phyloP scores from a whole-genome alignment of 164 flowering plant genomes.

The Annona cherimola region DNA sequence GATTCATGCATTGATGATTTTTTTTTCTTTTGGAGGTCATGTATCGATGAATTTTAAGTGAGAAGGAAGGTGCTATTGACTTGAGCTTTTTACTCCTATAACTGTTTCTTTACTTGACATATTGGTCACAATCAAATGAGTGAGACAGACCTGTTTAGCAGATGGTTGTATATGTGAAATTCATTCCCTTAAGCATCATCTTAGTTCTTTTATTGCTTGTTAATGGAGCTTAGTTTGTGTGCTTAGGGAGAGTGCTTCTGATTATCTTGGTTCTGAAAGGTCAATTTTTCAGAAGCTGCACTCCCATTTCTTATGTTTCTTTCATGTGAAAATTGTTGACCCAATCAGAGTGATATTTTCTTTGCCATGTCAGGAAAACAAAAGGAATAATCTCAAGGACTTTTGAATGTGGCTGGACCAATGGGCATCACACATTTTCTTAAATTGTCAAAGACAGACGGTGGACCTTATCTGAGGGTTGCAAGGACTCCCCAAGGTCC shows the following conservation, averaged over 20 bases:
- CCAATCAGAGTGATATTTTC: background rate
- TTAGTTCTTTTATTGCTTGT: background rate
- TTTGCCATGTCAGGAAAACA: conserved; percentile 71
- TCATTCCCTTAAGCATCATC: background rate
- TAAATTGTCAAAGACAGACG: conserved; percentile 71
- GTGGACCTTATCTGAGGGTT: conserved; percentile 72
- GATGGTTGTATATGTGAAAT: background rate
- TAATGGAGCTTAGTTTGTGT: background rate
- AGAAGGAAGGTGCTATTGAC: too few relatives aligned
- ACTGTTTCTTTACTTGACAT: too few relatives aligned
- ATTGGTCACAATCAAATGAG: background rate
- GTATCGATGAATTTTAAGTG: too few relatives aligned
- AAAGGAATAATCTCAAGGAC: conserved; percentile 72
- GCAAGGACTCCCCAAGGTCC: conserved; percentile 96
- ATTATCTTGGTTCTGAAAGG: background rate
- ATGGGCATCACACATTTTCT: conserved; percentile 97
- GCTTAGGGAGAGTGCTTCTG: background rate
- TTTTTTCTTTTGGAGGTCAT: too few relatives aligned
- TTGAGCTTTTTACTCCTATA: too few relatives aligned
- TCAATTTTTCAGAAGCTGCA: background rate
- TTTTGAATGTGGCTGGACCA: conserved; percentile 94
- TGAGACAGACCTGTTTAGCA: background rate
- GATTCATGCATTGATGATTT: too few relatives aligned
- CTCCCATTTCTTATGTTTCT: background rate
- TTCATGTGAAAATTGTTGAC: background rate